phyloP scores from a whole-genome alignment of 139 green algal genomes.

The Tetradesmus lagerheimii region DNA sequence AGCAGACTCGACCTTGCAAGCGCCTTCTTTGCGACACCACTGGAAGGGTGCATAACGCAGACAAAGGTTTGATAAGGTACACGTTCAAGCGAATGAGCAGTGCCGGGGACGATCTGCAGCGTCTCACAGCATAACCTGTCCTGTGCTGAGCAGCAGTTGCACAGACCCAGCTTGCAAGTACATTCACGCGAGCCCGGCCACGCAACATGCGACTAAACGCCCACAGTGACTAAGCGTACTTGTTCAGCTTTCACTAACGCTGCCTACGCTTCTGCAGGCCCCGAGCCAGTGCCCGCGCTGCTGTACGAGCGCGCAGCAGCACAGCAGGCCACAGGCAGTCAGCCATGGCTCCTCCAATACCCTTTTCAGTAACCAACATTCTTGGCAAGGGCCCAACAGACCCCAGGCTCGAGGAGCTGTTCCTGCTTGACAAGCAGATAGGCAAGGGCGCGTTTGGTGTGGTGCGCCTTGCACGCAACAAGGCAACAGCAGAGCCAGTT shows the following conservation, averaged over 20 bases:
- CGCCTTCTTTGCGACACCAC: neutral
- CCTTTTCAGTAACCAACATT: conserved; percentile 55
- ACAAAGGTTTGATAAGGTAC: neutral
- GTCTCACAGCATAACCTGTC: neutral
- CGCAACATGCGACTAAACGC: neutral
- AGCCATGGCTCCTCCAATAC: neutral
- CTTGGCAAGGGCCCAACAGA: conserved; percentile 57
- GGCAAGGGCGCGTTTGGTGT: conserved; percentile 77
- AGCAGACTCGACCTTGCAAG: no score
- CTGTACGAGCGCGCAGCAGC: conserved; percentile 7
- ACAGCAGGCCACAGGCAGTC: neutral
- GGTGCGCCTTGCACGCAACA: conserved; percentile 51
- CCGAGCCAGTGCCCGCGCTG: neutral
- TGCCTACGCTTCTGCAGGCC: neutral
- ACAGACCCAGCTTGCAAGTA: conserved; percentile 12
- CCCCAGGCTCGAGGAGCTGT: conserved; percentile 57
- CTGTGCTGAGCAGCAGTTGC: neutral
- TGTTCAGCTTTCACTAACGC: conserved; percentile 6
- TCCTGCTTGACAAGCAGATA: conserved; percentile 63
- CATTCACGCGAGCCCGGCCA: neutral
- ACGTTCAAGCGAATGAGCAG: neutral
- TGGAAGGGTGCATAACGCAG: neutral
- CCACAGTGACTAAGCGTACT: neutral
- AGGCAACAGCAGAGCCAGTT: conserved; percentile 55
- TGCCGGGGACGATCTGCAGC: neutral